Conservation (phyloP, 2,329 filamentous ascomycete species). For the Daldinia sp. region DNA sequence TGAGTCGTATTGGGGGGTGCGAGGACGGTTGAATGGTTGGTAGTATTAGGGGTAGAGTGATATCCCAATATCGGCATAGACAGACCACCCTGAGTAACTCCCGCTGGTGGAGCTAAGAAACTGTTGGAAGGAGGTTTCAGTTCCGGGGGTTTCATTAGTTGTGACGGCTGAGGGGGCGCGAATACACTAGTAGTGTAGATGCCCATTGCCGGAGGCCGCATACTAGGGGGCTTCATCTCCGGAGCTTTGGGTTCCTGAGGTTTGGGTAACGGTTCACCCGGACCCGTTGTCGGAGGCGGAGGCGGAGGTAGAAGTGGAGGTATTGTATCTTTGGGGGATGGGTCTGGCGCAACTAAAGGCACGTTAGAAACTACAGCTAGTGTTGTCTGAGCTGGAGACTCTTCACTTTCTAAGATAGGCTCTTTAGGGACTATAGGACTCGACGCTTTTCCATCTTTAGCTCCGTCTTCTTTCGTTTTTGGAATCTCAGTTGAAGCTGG, state of each 20-base stretch:
- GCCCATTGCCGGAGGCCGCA: slow-evolving; percentile 36
- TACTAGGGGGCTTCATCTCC: slow-evolving; percentile 42
- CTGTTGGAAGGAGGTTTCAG: slow-evolving; percentile 44
- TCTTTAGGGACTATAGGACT: slow-evolving; percentile 8
- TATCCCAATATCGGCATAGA: slow-evolving; percentile 51
- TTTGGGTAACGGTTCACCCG: slow-evolving; percentile 22
- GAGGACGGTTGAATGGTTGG: slow-evolving; percentile 51
- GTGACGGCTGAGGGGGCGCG: slow-evolving; percentile 42
- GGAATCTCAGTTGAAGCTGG: slow-evolving; percentile 4
- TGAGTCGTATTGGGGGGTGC: slow-evolving; percentile 55
- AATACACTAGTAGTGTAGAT: slow-evolving; percentile 48
- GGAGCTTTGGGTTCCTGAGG: slow-evolving; percentile 31
- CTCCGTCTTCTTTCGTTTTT: slow-evolving; percentile 4
- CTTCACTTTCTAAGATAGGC: slow-evolving; percentile 1
- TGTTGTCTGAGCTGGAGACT: slow-evolving; percentile 18
- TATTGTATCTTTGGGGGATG: slow-evolving; percentile 12
- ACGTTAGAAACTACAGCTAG: slow-evolving; percentile 11
- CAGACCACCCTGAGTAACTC: slow-evolving; percentile 43
- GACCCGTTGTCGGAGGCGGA: slow-evolving; percentile 2
- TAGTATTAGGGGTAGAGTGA: slow-evolving; percentile 34
- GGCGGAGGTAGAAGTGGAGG: too few species aligned
- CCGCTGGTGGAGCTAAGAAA: slow-evolving; percentile 46
- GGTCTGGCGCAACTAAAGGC: slow-evolving; percentile 2
- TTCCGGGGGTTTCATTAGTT: slow-evolving; percentile 44
- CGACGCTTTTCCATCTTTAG: neutral